A percentile compares a stretch with the other conserved stretches of the same genome.
These are phyloP conservation scores for Dioszegia hungarica DNA, from an alignment of 768 basidiomycete genomes.

Conservation along the genomic window DNA sequence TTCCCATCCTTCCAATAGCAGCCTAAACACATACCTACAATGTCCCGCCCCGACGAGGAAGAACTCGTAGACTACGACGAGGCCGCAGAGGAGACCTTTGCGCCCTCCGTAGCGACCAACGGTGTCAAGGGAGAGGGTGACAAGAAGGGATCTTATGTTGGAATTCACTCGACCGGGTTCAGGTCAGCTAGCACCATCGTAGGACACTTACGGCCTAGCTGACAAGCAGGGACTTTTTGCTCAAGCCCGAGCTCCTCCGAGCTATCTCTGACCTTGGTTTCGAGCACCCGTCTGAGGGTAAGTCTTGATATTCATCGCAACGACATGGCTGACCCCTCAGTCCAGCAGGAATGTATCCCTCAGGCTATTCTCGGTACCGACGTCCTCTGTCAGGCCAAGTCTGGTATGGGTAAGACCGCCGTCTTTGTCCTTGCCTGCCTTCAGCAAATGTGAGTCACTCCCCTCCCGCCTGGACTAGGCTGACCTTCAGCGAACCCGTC, in stretches of 20 bases:
- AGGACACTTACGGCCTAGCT: background rate
- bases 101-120: conserved; percentile 39
- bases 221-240: conserved; percentile 78
- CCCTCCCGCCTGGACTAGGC: background rate
- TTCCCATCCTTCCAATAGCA: too few species aligned
- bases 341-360: conserved; percentile 99
- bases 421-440: conserved; percentile 97
- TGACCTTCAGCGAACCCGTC: conserved; percentile 67
- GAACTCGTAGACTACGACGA: conserved; percentile 51
- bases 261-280: conserved; percentile 99
- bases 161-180: conserved; percentile 99
- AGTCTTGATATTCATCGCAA: conserved; percentile 18
- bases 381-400: conserved; percentile 98
- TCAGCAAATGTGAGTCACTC: conserved; percentile 65
- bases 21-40: too few species aligned
- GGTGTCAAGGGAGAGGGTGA: conserved; percentile 55
- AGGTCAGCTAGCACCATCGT: conserved; percentile 60
- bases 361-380: conserved; percentile 99
- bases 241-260: conserved; percentile 93
- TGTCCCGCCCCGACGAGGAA: conserved; percentile 49
- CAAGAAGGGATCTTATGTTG: conserved; percentile 92
- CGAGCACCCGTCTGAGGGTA: conserved; percentile 99
- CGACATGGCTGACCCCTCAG: conserved; percentile 52
- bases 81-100: conserved; percentile 44
- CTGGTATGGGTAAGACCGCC: conserved; percentile 88